Evolutionary conservation across 2,329 filamentous ascomycete genomes (phyloP), one percentile per base, ranked within the genome.

Genomic region (Fusarium penzigii): DNA sequence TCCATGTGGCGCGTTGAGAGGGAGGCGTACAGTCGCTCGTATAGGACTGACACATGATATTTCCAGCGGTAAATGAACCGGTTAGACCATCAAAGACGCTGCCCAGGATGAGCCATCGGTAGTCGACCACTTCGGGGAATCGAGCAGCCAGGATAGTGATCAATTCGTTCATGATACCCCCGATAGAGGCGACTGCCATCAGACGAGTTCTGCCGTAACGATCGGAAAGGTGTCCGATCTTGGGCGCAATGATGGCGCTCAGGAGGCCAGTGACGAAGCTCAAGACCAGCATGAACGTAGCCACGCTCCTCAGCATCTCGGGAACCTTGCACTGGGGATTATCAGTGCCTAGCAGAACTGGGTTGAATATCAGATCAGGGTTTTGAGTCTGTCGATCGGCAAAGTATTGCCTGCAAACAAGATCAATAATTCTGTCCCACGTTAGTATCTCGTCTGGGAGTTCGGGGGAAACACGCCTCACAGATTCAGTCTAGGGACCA

Each of bases 401-500:
- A 59, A 94, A 88, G 71, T 96, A 95, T 55, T 89, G 81, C 56
- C 85, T 83, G 71, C 94, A 99, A 47, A 97, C 84, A 29, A 99
- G 79, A 52, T 87, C 82, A 55, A 96, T 79, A 56, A 96, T 90
- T 25, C 83, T 83, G 53, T 66, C 39, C 52, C 52, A 42, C 43
- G 17, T 20, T 11, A 39, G 43, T 32, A 38, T 17, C 20, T 9
- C 16, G 34, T 17, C 17, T 36, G 13, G 16, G 17, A n/a, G 6
- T 9, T 9, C 29, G n/a, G 44, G 41, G 11, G 17, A 29, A 36
- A 25, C 45, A 20, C 40, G 20, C 7, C 80, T 70, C 72, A 84
- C 72, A 97, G 75, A 66, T 96, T 96, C 56, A 96, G 79, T 69
- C 89, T 94, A 10, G 93, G 92, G 9, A 97, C 90, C 8, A 94